Evolutionary conservation across 768 basidiomycete genomes (phyloP).

Genomic region (Leccinellum albellum): DNA sequence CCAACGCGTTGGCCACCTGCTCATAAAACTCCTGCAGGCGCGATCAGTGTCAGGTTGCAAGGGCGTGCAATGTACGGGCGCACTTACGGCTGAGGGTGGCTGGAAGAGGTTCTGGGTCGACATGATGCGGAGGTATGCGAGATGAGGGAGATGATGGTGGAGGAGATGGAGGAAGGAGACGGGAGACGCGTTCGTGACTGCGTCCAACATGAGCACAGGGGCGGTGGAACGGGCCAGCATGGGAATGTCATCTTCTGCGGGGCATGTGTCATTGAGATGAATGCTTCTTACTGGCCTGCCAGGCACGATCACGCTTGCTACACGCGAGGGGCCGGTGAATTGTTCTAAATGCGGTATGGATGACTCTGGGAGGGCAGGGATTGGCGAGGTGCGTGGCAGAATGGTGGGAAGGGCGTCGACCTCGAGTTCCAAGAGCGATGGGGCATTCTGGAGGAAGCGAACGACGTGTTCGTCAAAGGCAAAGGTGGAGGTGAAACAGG

Average conservation of each 20-base stretch:
- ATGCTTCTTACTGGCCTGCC: slow-evolving; percentile 64
- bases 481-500: slow-evolving; percentile 58
- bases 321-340: slow-evolving; percentile 58
- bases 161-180: slow-evolving; percentile 55
- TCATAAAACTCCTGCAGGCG: slow-evolving; percentile 54
- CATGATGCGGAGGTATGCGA: slow-evolving; percentile 66
- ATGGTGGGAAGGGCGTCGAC: slow-evolving; percentile 39
- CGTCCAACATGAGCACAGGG: slow-evolving; percentile 53
- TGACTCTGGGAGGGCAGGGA: slow-evolving; percentile 26
- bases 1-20: slow-evolving; percentile 53
- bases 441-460: slow-evolving; percentile 54
- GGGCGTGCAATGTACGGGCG: not conserved
- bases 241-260: slow-evolving; percentile 54
- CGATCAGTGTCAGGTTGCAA: slow-evolving; percentile 3
- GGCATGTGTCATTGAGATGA: slow-evolving; percentile 57
- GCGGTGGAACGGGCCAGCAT: slow-evolving; percentile 48
- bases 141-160: slow-evolving; percentile 51
- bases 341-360: slow-evolving; percentile 46
- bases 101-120: slow-evolving; percentile 49
- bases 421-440: slow-evolving; percentile 55
- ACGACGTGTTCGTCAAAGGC: slow-evolving; percentile 55
- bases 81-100: slow-evolving; percentile 46
- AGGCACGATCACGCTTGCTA: slow-evolving; percentile 55
- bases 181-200: slow-evolving; percentile 56
- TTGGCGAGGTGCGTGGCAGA: slow-evolving; percentile 18